Evolutionary conservation across 805 yeast species (phyloP), one percentile per base, ranked within the genome.

Genomic region (Ogataea nakhonphanomensis): DNA sequence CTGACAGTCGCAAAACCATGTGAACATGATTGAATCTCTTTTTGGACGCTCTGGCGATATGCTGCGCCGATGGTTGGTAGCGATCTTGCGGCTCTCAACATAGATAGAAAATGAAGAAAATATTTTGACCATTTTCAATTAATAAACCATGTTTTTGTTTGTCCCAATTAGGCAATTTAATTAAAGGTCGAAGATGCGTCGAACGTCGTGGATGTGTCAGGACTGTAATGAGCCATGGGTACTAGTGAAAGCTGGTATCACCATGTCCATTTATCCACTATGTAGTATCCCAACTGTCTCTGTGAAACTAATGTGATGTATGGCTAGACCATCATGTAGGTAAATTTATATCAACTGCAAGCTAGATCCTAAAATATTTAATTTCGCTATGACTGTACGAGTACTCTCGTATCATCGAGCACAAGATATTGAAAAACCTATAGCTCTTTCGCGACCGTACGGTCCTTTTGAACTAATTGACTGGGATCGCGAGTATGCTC

Each of bases 401-500:
- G 17, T 29, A 17, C 21, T 29, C 21, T 29, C 31, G 11, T 29
- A 29, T 21, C 14, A 29, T 22, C 31, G 22, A 11, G 15, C 17
- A 4, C 21, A 9, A 7, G 22, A 29, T 15, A 15, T 15, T 4
- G 31, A 29, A 15, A 14, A 17, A 12, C 13, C 33, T 6, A 29
- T 27, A 5, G 14, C 42, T 7, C 28, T 11, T 7, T 25, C 38
- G 23, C 43, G 54, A 51, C 36, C 42, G 41, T 73, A 74, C 46
- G 66, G 61, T 22, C 57, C 70, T 45, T 59, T 64, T 34, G 64
- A 73, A 13, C 67, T 67, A 36, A 74, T 77, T 14, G 79, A 76
- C 45, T 77, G 83, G 83, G 61, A 66, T 30, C 62, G 59, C 30
- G 81, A 76, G 47, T 67, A 74, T 17, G 13, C 36, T 12, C 25